Evolutionary conservation across 1,139 yeast genomes (phyloP).

Genomic region (Zygotorulaspora mrakii): DNA sequence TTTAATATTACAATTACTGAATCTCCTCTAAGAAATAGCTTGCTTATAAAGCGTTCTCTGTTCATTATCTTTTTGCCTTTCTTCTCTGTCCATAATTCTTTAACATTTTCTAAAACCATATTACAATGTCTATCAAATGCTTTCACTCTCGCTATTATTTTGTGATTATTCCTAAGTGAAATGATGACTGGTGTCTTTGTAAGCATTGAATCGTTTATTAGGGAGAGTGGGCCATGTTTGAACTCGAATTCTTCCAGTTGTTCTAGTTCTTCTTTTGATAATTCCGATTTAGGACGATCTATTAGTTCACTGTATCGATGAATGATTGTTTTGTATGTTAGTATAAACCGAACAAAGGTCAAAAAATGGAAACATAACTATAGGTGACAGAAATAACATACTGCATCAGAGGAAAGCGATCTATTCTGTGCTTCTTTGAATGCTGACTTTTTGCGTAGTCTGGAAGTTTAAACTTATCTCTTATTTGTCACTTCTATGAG

Average conservation of each 20-base stretch:
- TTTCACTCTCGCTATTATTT: slow-evolving; percentile 80
- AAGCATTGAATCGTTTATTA: slow-evolving; percentile 75
- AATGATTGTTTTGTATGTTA: slow-evolving; percentile 1
- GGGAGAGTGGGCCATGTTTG: slow-evolving; percentile 84
- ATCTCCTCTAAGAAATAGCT: slow-evolving; percentile 92
- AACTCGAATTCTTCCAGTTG: slow-evolving; percentile 88
- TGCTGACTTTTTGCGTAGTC: too few species aligned
- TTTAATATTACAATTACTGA: slow-evolving; percentile 82
- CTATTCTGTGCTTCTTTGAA: too few species aligned
- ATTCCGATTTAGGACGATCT: slow-evolving; percentile 73
- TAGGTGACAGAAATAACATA: slow-evolving; percentile 19
- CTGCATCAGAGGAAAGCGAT: too few species aligned
- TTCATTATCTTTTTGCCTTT: slow-evolving; percentile 66
- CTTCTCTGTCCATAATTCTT: slow-evolving; percentile 86
- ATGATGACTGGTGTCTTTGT: slow-evolving; percentile 75
- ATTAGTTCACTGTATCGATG: slow-evolving; percentile 49
- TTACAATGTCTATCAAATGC: slow-evolving; percentile 97
- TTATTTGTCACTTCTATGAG: slow-evolving; percentile 9
- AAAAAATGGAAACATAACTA: not conserved
- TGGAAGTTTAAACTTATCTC: slow-evolving; percentile 25
- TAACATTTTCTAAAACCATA: slow-evolving; percentile 86
- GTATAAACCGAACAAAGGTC: not conserved
- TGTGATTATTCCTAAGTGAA: slow-evolving; percentile 89
- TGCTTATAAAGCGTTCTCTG: slow-evolving; percentile 81
- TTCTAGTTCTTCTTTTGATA: slow-evolving; percentile 73